Conservation (phyloP, 2,329 filamentous ascomycete genomes). For the Fusarium camptoceras region DNA sequence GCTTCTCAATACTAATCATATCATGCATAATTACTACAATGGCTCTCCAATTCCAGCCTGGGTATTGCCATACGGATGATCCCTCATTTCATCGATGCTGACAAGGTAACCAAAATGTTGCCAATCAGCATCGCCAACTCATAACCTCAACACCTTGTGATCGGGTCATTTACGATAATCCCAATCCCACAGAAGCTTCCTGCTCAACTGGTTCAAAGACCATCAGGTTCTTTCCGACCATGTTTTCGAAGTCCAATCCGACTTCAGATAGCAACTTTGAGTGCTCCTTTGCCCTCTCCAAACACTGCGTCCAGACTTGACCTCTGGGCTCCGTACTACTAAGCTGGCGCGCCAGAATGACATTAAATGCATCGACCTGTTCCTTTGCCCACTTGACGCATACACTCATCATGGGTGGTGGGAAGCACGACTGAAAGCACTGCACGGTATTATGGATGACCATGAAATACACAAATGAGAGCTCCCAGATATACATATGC, state of each 20-base stretch:
- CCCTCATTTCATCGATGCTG: conserved; percentile 11
- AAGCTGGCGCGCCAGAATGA: conserved; percentile 82
- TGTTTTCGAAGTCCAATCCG: conserved; percentile 86
- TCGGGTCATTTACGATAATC: conserved; percentile 43
- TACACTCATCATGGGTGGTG: conserved; percentile 87
- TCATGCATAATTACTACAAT: conserved; percentile 4
- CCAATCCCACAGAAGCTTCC: conserved; percentile 46
- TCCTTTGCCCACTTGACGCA: conserved; percentile 99
- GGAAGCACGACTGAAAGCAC: conserved; percentile 89
- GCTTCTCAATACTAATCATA: conserved; percentile 14
- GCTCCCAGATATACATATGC: conserved; percentile 91
- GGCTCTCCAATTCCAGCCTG: conserved; percentile 28
- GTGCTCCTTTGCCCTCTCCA: conserved; percentile 84
- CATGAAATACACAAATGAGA: conserved; percentile 95
- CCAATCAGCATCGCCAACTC: conserved; percentile 14
- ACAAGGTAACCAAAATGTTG: conserved; percentile 35
- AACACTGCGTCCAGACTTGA: conserved; percentile 82
- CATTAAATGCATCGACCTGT: conserved; percentile 91
- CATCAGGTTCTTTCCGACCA: conserved; percentile 74
- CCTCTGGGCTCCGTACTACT: conserved; percentile 85
- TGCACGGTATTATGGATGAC: conserved; percentile 92
- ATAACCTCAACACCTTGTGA: conserved; percentile 2
- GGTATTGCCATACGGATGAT: conserved; percentile 14
- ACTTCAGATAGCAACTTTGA: conserved; percentile 84
- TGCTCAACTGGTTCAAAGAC: conserved; percentile 38